Conservation (phyloP, 768 basidiomycete species). For the Suillus subluteus region DNA sequence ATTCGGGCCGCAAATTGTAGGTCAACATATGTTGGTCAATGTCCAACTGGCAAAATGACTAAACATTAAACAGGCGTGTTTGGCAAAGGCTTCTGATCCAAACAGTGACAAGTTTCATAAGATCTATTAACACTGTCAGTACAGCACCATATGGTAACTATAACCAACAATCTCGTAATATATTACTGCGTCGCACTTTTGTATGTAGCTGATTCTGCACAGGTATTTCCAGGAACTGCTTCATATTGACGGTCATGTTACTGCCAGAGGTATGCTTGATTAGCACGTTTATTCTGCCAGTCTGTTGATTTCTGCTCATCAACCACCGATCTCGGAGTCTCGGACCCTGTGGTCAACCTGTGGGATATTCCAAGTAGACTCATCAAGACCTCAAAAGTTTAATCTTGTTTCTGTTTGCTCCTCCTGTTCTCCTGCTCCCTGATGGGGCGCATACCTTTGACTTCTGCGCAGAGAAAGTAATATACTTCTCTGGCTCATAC, state of each 20-base stretch:
- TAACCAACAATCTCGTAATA: background rate
- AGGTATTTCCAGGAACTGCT: background rate
- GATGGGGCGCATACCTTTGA: background rate
- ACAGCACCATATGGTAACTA: background rate
- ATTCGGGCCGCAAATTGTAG: no score
- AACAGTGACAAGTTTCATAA: background rate
- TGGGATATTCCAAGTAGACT: background rate
- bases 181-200: background rate
- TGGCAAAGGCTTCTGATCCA: conserved; percentile 10
- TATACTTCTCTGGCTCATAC: background rate
- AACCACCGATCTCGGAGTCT: background rate
- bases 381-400: background rate
- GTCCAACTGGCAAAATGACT: background rate
- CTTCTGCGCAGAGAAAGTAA: background rate
- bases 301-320: background rate
- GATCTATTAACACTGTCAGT: background rate
- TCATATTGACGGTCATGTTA: background rate
- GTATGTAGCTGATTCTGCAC: background rate
- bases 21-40: conserved; percentile 1
- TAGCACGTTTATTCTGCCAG: background rate
- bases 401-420: background rate
- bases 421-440: background rate
- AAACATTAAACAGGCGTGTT: conserved; percentile 5
- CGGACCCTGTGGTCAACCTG: background rate
- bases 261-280: background rate